Evolutionary conservation across 768 basidiomycete species (phyloP), one percentile per base, ranked within the genome.

Genomic region (Boletus rubescentipes): DNA sequence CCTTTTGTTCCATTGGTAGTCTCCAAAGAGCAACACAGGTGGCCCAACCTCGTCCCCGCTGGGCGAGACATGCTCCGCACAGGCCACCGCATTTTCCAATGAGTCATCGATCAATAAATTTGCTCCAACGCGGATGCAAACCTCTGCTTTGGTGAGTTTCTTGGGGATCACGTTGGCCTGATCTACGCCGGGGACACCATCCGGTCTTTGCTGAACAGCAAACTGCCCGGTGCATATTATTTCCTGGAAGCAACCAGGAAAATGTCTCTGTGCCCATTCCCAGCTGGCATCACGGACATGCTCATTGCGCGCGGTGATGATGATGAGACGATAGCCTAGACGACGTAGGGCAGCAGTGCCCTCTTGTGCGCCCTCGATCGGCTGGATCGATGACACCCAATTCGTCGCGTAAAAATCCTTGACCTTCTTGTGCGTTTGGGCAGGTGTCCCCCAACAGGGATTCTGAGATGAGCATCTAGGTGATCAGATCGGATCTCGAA

Each of bases 51-150:
- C 36, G 9, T 47, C 50, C 16, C 36, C 63, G 5, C 38, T 55
- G n/a, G 47, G 47, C 21, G 64, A 42, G 20, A 53, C 36, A 50
- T 72, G 39, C 31, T 65, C 75, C 0, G 75, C 77, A 57, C 84
- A 85, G 52, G 82, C 77, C 26, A 87, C 58, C 35, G 86, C 87
- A 67, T 92, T 91, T 68, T 92, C 90, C 38, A 85, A 63, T 7
- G 89, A 90, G 72, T 93, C 91, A 68, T 93, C 91, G 53, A 93
- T 83, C 48, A 93, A 72, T 36, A 91, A 65, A 37, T 77, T 75
- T 11, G 89, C 86, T 15, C 78, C 77, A 16, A 91, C 71, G 54
- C 81, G 75, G 32, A 79, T 71, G 64, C 89, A 87, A 42, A 90
- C 81, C 62, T 87, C 82, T n/a, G 86, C 83, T 66, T 92, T 92